Conservation (phyloP, 352 stramenopile genomes). For the Pythium coloratum region DNA sequence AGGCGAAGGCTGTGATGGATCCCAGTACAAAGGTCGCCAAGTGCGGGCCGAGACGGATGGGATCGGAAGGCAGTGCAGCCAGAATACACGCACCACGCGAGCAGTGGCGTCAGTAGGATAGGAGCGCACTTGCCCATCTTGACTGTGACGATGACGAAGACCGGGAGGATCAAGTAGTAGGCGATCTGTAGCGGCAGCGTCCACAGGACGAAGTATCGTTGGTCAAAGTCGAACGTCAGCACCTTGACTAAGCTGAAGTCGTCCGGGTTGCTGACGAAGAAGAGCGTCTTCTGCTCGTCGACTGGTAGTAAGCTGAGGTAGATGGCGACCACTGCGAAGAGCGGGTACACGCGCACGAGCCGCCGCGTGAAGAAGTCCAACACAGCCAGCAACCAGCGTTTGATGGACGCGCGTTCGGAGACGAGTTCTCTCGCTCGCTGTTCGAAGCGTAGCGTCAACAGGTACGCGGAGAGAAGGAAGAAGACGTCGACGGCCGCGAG, state of each 20-base stretch:
- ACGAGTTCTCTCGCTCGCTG: background rate
- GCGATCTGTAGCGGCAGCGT: conserved; percentile 49
- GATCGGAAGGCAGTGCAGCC: background rate
- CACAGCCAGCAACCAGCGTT: background rate
- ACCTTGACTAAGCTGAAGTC: conserved; percentile 38
- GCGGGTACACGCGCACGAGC: background rate
- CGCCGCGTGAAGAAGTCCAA: background rate
- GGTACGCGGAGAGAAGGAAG: background rate
- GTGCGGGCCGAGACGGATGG: background rate
- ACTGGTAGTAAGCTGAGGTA: conserved; percentile 34
- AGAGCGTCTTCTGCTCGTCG: conserved; percentile 36
- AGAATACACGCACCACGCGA: background rate
- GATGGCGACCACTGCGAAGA: conserved; percentile 34
- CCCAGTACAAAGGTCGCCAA: background rate
- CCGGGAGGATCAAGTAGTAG: conserved; percentile 58
- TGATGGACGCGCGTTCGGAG: background rate
- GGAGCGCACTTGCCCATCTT: background rate
- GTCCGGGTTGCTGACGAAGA: conserved; percentile 25
- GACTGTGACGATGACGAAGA: conserved; percentile 9
- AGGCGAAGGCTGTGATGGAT: background rate
- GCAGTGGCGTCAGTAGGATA: background rate
- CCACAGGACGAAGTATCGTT: conserved; percentile 53
- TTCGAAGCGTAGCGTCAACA: background rate
- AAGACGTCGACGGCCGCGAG: background rate
- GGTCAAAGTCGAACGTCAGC: conserved; percentile 42